Evolutionary conservation across 1,284 basidiomycete genomes (phyloP), one percentile per base, ranked within the genome.

Genomic region (Sporisorium reilianum): DNA sequence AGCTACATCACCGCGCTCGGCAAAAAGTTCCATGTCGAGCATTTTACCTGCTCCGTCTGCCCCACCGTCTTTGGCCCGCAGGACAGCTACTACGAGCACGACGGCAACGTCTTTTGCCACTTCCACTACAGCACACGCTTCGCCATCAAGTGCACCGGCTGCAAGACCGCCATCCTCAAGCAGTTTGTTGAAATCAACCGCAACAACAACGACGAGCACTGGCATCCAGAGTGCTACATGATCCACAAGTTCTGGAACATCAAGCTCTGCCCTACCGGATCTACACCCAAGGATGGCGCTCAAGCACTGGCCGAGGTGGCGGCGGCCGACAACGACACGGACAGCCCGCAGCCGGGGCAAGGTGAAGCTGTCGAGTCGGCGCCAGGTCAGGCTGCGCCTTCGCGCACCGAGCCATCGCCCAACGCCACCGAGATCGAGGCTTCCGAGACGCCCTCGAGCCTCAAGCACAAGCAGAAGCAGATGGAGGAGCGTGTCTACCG

Each of bases 171-270:
- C n/a, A 99, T 99, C 75, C 87, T 99, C 79, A 99, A 99, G 87
- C 96, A 99, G 85, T 99, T 98, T 83, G 96, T 99, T 69, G 96
- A 99, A 87, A 98, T 99, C 87, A 99, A 99, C 84, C 90, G 96
- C 72, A 99, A 98, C 86, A 94, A 93, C 88, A 89, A 91, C 64
- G 95, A 99, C 86, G 97, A 99, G 87, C 98, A 97, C 84, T 99
- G 97, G 96, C 96, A 99, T 89, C 96, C 96, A 53, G 96, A 99
- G 86, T 99, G 96, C 86, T 98, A 99, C 86, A 98, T 99, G 95
- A 98, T 99, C 80, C 96, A 98, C 87, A 98, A 68, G 93, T 98
- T 99, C 85, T 99, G 96, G 96, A 98, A 98, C 85, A 95, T 98
- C 86, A 97, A 97, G 86, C 91, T 99, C 6, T 79, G 71, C 28